Evolutionary conservation across 805 yeast species (phyloP).

Genomic region (Scheffersomyces lignosus): DNA sequence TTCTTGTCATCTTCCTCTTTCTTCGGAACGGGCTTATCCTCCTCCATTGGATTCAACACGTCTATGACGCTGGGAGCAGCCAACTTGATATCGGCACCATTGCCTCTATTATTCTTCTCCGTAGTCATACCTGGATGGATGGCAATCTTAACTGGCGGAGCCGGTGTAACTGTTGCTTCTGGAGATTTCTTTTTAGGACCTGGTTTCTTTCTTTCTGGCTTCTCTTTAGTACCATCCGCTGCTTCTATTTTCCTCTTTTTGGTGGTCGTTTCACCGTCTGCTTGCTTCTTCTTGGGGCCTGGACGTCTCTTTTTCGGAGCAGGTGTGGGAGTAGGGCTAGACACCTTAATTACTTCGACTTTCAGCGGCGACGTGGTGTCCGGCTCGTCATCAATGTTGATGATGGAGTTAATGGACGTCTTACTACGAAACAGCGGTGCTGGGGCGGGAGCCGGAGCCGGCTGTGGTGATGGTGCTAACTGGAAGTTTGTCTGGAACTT

Average conservation of each 20-base stretch:
- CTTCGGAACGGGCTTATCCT: conserved; percentile 1
- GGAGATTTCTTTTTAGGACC: conserved; percentile 20
- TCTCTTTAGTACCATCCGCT: conserved; percentile 9
- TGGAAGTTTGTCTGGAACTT: conserved; percentile 33
- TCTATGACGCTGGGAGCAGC: conserved; percentile 20
- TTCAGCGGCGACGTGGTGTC: conserved; percentile 1
- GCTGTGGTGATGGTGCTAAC: conserved; percentile 5
- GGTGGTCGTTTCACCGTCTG: conserved; percentile 2
- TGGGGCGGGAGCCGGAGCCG: conserved; percentile 4
- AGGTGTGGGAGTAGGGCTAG: conserved; percentile 5
- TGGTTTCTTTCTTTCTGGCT: conserved; percentile 7
- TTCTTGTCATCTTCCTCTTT: conserved; percentile 1
- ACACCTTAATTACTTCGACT: neutral
- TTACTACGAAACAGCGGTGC: conserved; percentile 18
- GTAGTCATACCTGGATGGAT: conserved; percentile 23
- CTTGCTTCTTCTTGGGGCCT: conserved; percentile 9
- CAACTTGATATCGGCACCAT: conserved; percentile 5
- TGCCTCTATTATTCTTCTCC: conserved; percentile 11
- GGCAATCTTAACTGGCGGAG: conserved; percentile 13
- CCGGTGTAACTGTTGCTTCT: conserved; percentile 9
- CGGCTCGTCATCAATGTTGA: conserved; percentile 34
- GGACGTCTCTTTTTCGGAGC: conserved; percentile 11
- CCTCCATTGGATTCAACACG: conserved; percentile 9
- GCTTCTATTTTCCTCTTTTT: conserved; percentile 9
- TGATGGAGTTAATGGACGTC: conserved; percentile 41